A percentile compares a stretch with the other conserved stretches of the same genome.
These are phyloP conservation scores for Colletotrichum sp. DNA, from an alignment of 2,329 filamentous ascomycete genomes.

Conservation along the genomic window DNA sequence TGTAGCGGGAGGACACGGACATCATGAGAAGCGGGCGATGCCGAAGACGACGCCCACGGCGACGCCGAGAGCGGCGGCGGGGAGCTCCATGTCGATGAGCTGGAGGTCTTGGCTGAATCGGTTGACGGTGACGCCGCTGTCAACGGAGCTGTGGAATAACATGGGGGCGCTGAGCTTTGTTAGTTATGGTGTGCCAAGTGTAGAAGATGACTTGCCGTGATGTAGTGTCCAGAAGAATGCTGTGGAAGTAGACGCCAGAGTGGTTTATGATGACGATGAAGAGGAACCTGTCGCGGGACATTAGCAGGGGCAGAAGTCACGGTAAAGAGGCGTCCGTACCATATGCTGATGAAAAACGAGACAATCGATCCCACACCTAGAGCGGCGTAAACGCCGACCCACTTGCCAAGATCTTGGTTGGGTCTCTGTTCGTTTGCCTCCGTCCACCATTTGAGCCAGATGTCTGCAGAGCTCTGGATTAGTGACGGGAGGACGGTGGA, in stretches of 20 bases:
- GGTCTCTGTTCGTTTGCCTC: conserved; percentile 41
- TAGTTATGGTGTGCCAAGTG: background rate
- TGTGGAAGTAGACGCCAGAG: conserved; percentile 32
- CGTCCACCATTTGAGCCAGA: conserved; percentile 56
- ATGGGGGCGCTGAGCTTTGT: conserved; percentile 13
- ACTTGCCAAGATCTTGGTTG: conserved; percentile 39
- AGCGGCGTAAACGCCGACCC: conserved; percentile 38
- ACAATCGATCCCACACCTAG: conserved; percentile 1
- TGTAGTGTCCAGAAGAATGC: conserved; percentile 27
- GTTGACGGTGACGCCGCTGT: conserved; percentile 26
- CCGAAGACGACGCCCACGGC: conserved; percentile 14
- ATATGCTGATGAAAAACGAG: background rate
- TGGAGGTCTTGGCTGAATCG: conserved; percentile 25
- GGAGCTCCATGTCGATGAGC: conserved; percentile 27
- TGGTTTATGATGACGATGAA: conserved; percentile 34
- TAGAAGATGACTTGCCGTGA: conserved; percentile 16
- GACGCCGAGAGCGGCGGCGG: conserved; percentile 22
- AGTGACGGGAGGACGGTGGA: background rate
- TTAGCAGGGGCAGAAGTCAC: background rate
- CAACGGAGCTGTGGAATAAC: conserved; percentile 21
- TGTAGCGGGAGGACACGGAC: conserved; percentile 32
- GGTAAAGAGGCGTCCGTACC: background rate
- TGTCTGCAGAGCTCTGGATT: background rate
- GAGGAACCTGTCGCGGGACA: conserved; percentile 26
- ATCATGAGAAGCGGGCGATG: conserved; percentile 23